Conservation (phyloP, 2,329 filamentous ascomycete species). For the Aspergillus uvarum region DNA sequence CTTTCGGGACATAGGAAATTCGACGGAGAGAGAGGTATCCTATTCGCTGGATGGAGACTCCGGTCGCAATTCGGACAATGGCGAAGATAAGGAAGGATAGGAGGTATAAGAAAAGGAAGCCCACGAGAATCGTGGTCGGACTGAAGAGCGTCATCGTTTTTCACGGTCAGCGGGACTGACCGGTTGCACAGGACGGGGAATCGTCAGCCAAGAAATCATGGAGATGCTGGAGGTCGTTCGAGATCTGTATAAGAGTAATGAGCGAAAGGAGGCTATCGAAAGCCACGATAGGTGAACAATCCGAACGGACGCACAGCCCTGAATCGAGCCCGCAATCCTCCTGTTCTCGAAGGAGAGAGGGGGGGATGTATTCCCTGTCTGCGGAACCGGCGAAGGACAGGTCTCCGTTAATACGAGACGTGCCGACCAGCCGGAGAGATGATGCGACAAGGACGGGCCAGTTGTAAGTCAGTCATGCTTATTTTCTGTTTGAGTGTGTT, state of each 20-base stretch:
- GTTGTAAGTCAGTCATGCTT: constrained; percentile 23
- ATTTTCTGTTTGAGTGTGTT: neutral
- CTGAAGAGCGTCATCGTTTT: constrained; percentile 49
- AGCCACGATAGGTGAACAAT: neutral
- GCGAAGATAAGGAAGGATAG: constrained; percentile 92
- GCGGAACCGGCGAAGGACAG: constrained; percentile 17
- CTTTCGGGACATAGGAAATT: constrained; percentile 82
- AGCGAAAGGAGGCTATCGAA: neutral
- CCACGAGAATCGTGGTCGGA: constrained; percentile 81
- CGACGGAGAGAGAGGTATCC: constrained; percentile 90
- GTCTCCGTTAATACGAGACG: constrained; percentile 25
- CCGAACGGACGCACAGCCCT: neutral
- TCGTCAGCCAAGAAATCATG: constrained; percentile 22
- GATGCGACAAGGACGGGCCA: constrained; percentile 12
- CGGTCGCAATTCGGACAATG: constrained; percentile 85
- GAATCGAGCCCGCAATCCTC: constrained; percentile 3
- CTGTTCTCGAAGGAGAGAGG: neutral
- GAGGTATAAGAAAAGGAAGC: constrained; percentile 82
- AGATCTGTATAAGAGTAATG: neutral
- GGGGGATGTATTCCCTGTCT: neutral
- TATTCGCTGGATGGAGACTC: constrained; percentile 91
- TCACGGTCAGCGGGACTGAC: constrained; percentile 36
- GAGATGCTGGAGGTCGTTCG: constrained; percentile 12
- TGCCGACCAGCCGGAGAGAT: constrained; percentile 16
- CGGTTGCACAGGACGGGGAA: constrained; percentile 21